Base-by-base conservation (phyloP, 306 rosid species). In the Cicer chorassanicum region DNA sequence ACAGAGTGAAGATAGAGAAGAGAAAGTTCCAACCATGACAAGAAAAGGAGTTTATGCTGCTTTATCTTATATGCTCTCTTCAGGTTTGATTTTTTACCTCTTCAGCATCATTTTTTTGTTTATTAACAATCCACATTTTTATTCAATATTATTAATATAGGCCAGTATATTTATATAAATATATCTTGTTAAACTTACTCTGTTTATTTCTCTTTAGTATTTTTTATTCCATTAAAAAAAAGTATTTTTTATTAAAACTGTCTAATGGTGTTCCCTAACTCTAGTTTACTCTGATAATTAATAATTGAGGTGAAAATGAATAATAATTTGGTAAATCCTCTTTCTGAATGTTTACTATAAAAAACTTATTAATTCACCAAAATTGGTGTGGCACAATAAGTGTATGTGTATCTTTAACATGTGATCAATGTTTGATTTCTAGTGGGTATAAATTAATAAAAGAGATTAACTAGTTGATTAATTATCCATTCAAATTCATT, bases 41-140 rank as follows among this genome's bases (percentile, higher is more conserved):
- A 81, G 49, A 45, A 82, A 75, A 82, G 96, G 92, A 84, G 90
- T 86, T 57, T 83, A 75, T 24, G 86, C 87, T 61, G 93, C 97
- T 71, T 14, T 83, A 53, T 90, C 92, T 11, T 92, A 92, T 49
- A 92, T 92, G 97, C 79, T 78, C 40, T 80, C 89, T 15, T 85
- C 92, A 38, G 92, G 93, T 89, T 79, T 9, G n/a, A 29, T 29
- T 81, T 65, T 54, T 56, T 54, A 46, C 9, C 6, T 19, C 24
- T 6, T 54, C 14, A 8, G 16, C 11, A n/a, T 12, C 4, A 46
- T 24, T 24, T 68, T 68, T 46, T 65, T 67, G 8, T 24, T 36
- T 12, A 6, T 6, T 49, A 38, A 7, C 2, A 15, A 14, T 44
- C 42, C 41, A 36, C 8, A 9, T 39, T 48, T 39, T 46, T 49